Evolutionary conservation across 495 filamentous ascomycete genomes (phyloP).

Genomic region (Neurospora hispaniola): DNA sequence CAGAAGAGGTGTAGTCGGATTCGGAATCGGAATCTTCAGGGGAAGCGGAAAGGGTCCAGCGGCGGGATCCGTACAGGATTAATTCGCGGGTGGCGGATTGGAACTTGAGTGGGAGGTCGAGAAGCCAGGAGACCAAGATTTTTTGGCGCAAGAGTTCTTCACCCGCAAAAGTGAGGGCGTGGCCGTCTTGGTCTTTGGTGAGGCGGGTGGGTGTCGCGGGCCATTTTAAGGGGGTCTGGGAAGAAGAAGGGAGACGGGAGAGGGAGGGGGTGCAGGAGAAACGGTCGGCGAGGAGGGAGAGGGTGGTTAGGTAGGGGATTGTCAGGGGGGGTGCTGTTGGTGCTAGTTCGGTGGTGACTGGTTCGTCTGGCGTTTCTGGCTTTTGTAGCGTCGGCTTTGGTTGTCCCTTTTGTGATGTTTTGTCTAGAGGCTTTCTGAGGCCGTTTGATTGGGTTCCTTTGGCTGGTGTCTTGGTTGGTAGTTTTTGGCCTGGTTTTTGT

Average conservation of each 20-base stretch:
- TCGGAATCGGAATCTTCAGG: constrained; percentile 11
- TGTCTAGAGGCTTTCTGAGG: background rate
- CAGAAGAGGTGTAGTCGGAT: too few species aligned
- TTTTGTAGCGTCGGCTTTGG: background rate
- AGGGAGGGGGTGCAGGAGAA: constrained; percentile 45
- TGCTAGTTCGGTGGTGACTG: background rate
- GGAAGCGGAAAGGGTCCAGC: constrained; percentile 39
- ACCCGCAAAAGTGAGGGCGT: constrained; percentile 18
- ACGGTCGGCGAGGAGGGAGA: constrained; percentile 56
- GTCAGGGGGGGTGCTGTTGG: constrained; percentile 15
- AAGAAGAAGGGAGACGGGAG: constrained; percentile 22
- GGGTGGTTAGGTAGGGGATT: constrained; percentile 46
- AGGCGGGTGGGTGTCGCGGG: constrained; percentile 28
- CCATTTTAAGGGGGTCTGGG: constrained; percentile 32
- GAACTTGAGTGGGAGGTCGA: constrained; percentile 45
- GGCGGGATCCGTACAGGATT: constrained; percentile 53
- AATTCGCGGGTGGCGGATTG: constrained; percentile 45
- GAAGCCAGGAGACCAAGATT: constrained; percentile 48
- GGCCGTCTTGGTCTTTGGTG: constrained; percentile 28
- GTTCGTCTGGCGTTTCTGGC: too few species aligned
- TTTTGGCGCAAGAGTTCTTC: constrained; percentile 55
- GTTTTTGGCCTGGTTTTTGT: background rate
- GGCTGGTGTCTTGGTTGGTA: background rate
- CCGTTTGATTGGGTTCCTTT: background rate
- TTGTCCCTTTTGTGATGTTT: background rate